Base-by-base conservation (phyloP, 2,329 filamentous ascomycete genomes). In the Beauveria bassiana region DNA sequence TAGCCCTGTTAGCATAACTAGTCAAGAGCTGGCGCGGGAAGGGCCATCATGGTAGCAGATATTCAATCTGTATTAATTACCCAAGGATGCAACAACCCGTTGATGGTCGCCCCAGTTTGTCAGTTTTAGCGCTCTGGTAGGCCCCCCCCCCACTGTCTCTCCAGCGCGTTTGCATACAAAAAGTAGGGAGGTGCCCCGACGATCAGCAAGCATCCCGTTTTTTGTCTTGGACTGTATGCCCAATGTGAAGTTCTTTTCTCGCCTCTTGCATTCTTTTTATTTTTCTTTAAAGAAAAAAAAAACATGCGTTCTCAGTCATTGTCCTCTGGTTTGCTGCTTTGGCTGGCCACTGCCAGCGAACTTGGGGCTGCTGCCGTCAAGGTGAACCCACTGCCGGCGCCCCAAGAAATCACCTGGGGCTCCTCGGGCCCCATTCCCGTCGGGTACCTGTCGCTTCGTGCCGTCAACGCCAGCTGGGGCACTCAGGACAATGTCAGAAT, bases 331-430 rank as follows among this genome's bases (percentile, higher is more conserved):
- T 28, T 62, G 24, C 26, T 62, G 5, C 10, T 55, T 31, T 57
- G 54, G 47, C 47, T 58, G 52, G 59, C 43, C 20, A 47, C 61
- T 9, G 47, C 54, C 40, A n/a, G 47, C 40, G 49, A 24, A 24
- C 34, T 54, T 42, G 58, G 40, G n/a, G 40, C 60, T 22, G 28
- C 60, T 22, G 49, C 61, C 18, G 65, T 70, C 55, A 66, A 68
- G 62, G 68, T 70, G 31, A 70, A 70, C 59, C 68, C 68, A 40
- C 63, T 70, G 24, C 68, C 68, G 3, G 68, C 67, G 52, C 68
- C 67, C 3, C 68, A 68, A 55, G 61, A 68, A 9, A 64, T 68
- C 59, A 64, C 55, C 46, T 70, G 68, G 68, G 68, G 67, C 46
- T 61, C 62, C 7, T 67, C 68, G 2, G 68, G 68, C 51, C 64